These are phyloP conservation scores for Diaporthe aspalathi DNA, from an alignment of 2,329 filamentous ascomycete species.

Conservation along the genomic window DNA sequence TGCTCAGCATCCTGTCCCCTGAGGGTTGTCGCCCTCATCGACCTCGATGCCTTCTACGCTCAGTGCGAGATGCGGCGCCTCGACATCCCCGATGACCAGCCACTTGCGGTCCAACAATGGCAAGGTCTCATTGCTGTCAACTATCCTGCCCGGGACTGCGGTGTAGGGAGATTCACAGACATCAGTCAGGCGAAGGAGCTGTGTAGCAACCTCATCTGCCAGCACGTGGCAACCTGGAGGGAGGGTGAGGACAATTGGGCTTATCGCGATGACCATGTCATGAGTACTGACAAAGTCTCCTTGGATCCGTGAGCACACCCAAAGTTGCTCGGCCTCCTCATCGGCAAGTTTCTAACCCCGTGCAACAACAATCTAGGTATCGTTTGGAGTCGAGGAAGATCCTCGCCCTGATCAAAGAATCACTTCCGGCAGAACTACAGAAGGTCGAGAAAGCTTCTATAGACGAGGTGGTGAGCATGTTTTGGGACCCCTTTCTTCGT, in stretches of 20 bases:
- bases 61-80: constrained; percentile 96
- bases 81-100: constrained; percentile 77
- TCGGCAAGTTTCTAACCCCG: neutral
- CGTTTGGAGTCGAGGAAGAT: constrained; percentile 87
- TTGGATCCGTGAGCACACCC: constrained; percentile 71
- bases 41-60: constrained; percentile 97
- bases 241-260: constrained; percentile 93
- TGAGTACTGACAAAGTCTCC: constrained; percentile 90
- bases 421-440: constrained; percentile 73
- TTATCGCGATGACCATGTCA: constrained; percentile 84
- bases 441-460: constrained; percentile 93
- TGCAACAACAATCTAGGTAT: constrained; percentile 62
- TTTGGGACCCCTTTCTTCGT: neutral
- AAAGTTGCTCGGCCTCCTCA: neutral
- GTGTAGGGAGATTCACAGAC: constrained; percentile 82
- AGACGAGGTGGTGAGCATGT: constrained; percentile 75
- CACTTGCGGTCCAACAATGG: constrained; percentile 95
- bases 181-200: constrained; percentile 85
- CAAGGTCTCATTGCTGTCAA: constrained; percentile 96
- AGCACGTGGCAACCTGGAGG: constrained; percentile 95
- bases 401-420: constrained; percentile 79
- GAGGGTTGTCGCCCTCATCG: constrained; percentile 89
- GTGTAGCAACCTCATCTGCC: constrained; percentile 84
- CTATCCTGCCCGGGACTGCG: constrained; percentile 86
- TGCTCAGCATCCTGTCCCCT: constrained; percentile 80